Percentiles rank a stretch among this genome's conserved stretches.
Evolutionary conservation across 768 basidiomycete species (phyloP).

Genomic region (Asterophora lycoperdoides): DNA sequence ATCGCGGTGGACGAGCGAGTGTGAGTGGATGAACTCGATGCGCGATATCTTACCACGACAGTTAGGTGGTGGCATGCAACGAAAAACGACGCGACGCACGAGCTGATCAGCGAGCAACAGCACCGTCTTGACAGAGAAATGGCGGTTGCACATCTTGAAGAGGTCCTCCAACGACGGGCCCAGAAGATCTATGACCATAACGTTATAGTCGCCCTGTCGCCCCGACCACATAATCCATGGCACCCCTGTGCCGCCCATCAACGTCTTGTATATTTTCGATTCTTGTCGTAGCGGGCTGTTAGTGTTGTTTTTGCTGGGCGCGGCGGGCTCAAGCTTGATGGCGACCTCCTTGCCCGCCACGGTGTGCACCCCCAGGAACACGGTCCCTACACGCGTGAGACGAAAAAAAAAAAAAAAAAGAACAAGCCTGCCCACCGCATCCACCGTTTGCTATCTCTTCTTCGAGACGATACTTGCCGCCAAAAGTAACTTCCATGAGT

Average conservation of each 20-base stretch:
- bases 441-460: slow-evolving; percentile 80
- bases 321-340: slow-evolving; percentile 75
- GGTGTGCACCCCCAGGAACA: slow-evolving; percentile 75
- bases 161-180: slow-evolving; percentile 87
- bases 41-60: slow-evolving; percentile 70
- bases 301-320: slow-evolving; percentile 30
- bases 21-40: slow-evolving; percentile 94
- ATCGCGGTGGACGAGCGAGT: slow-evolving; percentile 93
- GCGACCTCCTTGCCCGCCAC: slow-evolving; percentile 81
- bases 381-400: slow-evolving; percentile 49
- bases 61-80: slow-evolving; percentile 8
- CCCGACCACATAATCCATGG: slow-evolving; percentile 94
- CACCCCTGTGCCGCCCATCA: slow-evolving; percentile 85
- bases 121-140: slow-evolving; percentile 93
- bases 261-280: slow-evolving; percentile 86
- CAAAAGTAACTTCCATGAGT: slow-evolving; percentile 46
- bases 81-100: slow-evolving; percentile 42
- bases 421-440: slow-evolving; percentile 52
- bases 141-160: slow-evolving; percentile 85
- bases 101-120: slow-evolving; percentile 92
- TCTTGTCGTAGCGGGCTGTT: slow-evolving; percentile 79
- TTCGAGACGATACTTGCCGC: slow-evolving; percentile 73
- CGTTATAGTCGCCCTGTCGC: slow-evolving; percentile 90
- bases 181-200: slow-evolving; percentile 95
- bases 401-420: slow-evolving; percentile 1